phyloP scores from a whole-genome alignment of 371 early-diverging fungal species.

The Umbelopsis sp. region DNA sequence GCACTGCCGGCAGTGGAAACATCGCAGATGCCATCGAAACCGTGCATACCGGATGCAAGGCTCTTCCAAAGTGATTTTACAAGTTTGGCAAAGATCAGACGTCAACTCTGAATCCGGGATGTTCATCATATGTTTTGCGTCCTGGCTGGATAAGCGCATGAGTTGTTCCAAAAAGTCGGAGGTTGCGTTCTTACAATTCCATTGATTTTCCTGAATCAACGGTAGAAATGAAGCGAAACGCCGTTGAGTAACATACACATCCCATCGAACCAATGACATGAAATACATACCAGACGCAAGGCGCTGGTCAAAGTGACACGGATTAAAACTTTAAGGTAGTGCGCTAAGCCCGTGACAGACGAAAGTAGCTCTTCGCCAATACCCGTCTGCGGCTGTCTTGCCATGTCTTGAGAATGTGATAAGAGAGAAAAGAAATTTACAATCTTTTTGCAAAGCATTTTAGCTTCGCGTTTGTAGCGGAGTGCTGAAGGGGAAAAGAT shows the following conservation, averaged over 20 bases:
- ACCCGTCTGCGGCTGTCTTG: slow-evolving; percentile 59
- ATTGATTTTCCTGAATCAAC: neutral
- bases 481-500: slow-evolving; percentile 51
- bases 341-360: slow-evolving; percentile 91
- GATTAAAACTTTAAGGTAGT: slow-evolving; percentile 89
- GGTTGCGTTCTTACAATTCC: slow-evolving; percentile 2
- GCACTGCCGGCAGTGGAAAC: slow-evolving; percentile 79
- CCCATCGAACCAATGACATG: too few relatives aligned
- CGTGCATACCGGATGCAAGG: slow-evolving; percentile 76
- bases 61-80: slow-evolving; percentile 83
- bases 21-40: slow-evolving; percentile 81
- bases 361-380: slow-evolving; percentile 89
- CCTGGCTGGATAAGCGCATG: neutral
- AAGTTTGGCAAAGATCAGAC: slow-evolving; percentile 82
- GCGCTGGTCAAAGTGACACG: slow-evolving; percentile 87
- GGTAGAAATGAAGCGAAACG: neutral
- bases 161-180: slow-evolving; percentile 14
- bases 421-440: slow-evolving; percentile 93
- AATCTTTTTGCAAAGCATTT: slow-evolving; percentile 69
- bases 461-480: slow-evolving; percentile 85
- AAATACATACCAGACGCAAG: slow-evolving; percentile 61
- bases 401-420: slow-evolving; percentile 76
- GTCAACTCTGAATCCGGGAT: slow-evolving; percentile 29
- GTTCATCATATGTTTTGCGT: neutral
- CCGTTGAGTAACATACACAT: too few relatives aligned